Conservation (phyloP, 768 basidiomycete species). For the Pulveroboletus ravenelii region DNA sequence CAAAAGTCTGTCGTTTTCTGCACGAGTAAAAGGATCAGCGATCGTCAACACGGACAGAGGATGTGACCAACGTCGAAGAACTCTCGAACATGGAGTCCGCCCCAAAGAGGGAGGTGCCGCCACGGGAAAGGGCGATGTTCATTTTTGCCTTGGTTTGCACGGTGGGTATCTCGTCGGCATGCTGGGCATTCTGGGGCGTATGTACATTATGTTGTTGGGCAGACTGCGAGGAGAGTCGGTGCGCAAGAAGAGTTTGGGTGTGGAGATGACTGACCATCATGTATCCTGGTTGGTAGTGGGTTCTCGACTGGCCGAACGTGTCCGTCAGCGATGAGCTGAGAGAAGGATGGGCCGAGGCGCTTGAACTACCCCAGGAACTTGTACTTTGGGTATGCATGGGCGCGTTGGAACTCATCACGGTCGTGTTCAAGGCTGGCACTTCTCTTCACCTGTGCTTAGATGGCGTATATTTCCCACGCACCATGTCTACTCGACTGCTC, state of each 20-base stretch:
- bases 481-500: constrained; percentile 15
- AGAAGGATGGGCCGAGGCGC: constrained; percentile 36
- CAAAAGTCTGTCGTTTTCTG: constrained; percentile 57
- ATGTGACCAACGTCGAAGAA: constrained; percentile 31
- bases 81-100: constrained; percentile 85
- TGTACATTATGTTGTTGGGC: constrained; percentile 58
- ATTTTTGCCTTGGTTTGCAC: constrained; percentile 80
- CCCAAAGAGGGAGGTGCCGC: constrained; percentile 67
- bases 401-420: constrained; percentile 20
- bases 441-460: not conserved
- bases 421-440: not conserved
- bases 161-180: constrained; percentile 68
- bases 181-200: constrained; percentile 52
- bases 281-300: constrained; percentile 78
- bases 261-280: constrained; percentile 51
- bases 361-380: constrained; percentile 49
- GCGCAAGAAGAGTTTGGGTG: not conserved
- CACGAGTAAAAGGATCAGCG: constrained; percentile 6
- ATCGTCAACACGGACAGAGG: not conserved
- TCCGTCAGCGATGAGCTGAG: constrained; percentile 58
- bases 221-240: constrained; percentile 38
- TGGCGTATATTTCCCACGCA: constrained; percentile 16
- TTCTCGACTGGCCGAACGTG: constrained; percentile 63
- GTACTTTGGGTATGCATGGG: constrained; percentile 41
- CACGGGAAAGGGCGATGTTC: constrained; percentile 62